phyloP scores from a whole-genome alignment of 257 asterid species.

The Solanum paucissectum region DNA sequence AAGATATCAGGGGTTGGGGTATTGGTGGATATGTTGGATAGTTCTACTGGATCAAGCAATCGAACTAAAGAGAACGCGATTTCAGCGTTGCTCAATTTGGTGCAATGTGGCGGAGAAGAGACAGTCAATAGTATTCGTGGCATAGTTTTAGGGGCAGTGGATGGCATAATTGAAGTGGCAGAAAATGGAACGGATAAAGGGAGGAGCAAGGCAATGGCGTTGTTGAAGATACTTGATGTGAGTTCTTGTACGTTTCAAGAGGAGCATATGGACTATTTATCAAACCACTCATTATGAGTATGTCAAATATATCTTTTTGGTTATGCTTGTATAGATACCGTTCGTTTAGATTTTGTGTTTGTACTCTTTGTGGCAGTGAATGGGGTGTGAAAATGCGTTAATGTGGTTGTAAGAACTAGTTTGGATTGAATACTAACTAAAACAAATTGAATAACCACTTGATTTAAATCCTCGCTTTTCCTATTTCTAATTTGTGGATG shows the following conservation, averaged over 20 bases:
- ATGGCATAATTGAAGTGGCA: slow-evolving; percentile 63
- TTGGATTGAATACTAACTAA: neutral
- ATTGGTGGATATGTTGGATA: slow-evolving; percentile 75
- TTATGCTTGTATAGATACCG: slow-evolving; percentile 13
- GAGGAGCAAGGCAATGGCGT: slow-evolving; percentile 43
- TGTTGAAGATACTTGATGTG: slow-evolving; percentile 44
- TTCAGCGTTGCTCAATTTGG: slow-evolving; percentile 65
- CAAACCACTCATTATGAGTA: slow-evolving; percentile 21
- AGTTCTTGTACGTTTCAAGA: neutral
- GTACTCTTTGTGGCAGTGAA: neutral
- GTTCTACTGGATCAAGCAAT: slow-evolving; percentile 60
- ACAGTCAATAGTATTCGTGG: slow-evolving; percentile 36
- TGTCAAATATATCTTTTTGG: slow-evolving; percentile 1
- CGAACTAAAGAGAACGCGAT: slow-evolving; percentile 82
- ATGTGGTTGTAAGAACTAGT: neutral
- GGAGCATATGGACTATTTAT: slow-evolving; percentile 7
- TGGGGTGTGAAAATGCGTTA: neutral
- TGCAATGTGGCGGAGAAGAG: slow-evolving; percentile 60
- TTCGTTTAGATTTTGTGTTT: slow-evolving; percentile 4
- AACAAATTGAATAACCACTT: neutral
- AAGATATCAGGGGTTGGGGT: slow-evolving; percentile 58
- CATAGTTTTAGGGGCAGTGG: slow-evolving; percentile 48
- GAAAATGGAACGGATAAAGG: slow-evolving; percentile 75
- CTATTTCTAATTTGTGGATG: neutral
- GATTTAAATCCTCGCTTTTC: neutral